These are phyloP conservation scores for Leptoxyphium fumago DNA, from an alignment of 2,329 filamentous ascomycete species.

Conservation along the genomic window DNA sequence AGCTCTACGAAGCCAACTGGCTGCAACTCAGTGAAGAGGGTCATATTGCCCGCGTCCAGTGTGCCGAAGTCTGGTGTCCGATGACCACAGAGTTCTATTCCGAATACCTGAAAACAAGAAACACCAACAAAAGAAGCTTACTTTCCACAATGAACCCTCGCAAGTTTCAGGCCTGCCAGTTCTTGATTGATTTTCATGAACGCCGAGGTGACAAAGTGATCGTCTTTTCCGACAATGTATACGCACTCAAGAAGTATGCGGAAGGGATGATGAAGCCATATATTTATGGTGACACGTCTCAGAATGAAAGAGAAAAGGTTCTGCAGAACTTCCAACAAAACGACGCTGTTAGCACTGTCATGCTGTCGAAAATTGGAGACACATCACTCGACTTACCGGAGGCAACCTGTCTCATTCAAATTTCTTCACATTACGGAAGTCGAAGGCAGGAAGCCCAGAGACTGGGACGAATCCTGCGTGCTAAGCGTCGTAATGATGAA, in stretches of 20 bases:
- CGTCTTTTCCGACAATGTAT: conserved; percentile 95
- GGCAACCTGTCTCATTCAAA: conserved; percentile 91
- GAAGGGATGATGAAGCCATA: conserved; percentile 71
- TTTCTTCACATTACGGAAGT: conserved; percentile 93
- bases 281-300: conserved; percentile 79
- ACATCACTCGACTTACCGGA: conserved; percentile 95
- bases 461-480: conserved; percentile 80
- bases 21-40: conserved; percentile 96
- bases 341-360: conserved; percentile 76
- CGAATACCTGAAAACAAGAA: conserved; percentile 58
- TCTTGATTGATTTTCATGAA: conserved; percentile 96
- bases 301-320: conserved; percentile 72
- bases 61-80: conserved; percentile 96
- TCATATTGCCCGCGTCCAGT: conserved; percentile 93
- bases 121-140: conserved; percentile 49
- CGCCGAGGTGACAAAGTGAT: conserved; percentile 92
- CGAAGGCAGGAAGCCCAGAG: conserved; percentile 92
- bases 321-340: conserved; percentile 94
- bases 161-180: conserved; percentile 95
- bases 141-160: conserved; percentile 95
- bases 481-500: conserved; percentile 91
- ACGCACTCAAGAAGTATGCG: conserved; percentile 75
- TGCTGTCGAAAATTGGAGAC: conserved; percentile 93
- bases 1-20: conserved; percentile 98
- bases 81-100: conserved; percentile 99